phyloP scores from a whole-genome alignment of 2,329 filamentous ascomycete species.

The Monosporascus cannonballus region DNA sequence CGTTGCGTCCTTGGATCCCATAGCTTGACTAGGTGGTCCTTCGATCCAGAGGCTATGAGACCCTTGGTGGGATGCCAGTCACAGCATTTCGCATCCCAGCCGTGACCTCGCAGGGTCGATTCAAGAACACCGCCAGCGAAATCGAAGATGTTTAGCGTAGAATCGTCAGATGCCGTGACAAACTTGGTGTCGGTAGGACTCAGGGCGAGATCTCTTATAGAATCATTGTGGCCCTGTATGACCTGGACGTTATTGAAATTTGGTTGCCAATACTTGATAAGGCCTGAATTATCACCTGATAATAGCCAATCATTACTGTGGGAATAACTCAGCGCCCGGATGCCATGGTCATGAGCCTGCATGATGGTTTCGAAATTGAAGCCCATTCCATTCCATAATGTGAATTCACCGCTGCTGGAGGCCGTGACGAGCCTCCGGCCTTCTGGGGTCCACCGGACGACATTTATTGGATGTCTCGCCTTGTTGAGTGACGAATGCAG shows the following conservation, averaged over 20 bases:
- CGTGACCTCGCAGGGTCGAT: constrained; percentile 81
- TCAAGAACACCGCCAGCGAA: constrained; percentile 84
- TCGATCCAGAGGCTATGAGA: constrained; percentile 88
- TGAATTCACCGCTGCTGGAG: constrained; percentile 95
- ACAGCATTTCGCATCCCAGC: constrained; percentile 94
- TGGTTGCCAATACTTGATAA: constrained; percentile 97
- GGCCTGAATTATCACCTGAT: constrained; percentile 88
- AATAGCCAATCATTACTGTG: constrained; percentile 96
- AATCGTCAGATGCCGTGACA: constrained; percentile 91
- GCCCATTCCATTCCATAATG: constrained; percentile 95
- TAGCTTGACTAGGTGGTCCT: constrained; percentile 94
- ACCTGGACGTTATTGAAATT: constrained; percentile 99
- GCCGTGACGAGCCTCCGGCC: constrained; percentile 86
- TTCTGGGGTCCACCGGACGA: constrained; percentile 96
- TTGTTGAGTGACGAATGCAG: constrained; percentile 98
- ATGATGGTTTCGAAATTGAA: constrained; percentile 99
- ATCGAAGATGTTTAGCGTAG: constrained; percentile 90
- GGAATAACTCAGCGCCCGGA: constrained; percentile 79
- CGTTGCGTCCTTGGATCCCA: constrained; percentile 94
- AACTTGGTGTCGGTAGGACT: constrained; percentile 94
- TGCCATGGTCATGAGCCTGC: constrained; percentile 89
- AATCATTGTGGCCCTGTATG: constrained; percentile 83
- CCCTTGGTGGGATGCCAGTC: constrained; percentile 98
- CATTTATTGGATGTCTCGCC: constrained; percentile 94
- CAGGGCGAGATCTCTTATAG: constrained; percentile 87